phyloP scores from a whole-genome alignment of 1,284 basidiomycete species.

The Meira nashicola region DNA sequence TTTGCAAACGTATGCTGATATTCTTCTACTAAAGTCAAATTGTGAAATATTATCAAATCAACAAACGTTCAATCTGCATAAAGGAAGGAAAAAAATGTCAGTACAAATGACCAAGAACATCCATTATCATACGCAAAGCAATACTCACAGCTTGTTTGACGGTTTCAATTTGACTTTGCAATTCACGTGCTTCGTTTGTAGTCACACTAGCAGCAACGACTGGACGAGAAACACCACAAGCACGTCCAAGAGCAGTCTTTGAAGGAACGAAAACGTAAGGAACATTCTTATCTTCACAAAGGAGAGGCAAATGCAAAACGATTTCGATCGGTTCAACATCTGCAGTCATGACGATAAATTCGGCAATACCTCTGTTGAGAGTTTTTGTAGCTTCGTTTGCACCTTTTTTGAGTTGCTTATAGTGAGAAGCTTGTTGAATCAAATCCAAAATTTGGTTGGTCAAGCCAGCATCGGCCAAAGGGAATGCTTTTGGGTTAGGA shows the following conservation, averaged over 20 bases:
- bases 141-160: slow-evolving; percentile 62
- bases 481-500: slow-evolving; percentile 77
- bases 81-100: too few species aligned
- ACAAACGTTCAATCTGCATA: too few species aligned
- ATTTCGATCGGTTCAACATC: slow-evolving; percentile 90
- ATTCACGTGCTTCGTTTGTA: slow-evolving; percentile 89
- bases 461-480: slow-evolving; percentile 77
- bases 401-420: slow-evolving; percentile 97
- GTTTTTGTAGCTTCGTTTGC: slow-evolving; percentile 95
- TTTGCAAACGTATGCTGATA: too few species aligned
- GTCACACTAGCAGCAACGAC: slow-evolving; percentile 94
- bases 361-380: slow-evolving; percentile 94
- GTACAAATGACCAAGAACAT: not conserved
- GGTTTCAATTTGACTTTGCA: slow-evolving; percentile 81
- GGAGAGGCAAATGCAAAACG: slow-evolving; percentile 87
- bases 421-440: slow-evolving; percentile 61
- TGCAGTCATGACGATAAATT: slow-evolving; percentile 96
- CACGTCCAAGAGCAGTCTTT: slow-evolving; percentile 89
- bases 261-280: slow-evolving; percentile 91
- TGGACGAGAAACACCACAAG: slow-evolving; percentile 89
- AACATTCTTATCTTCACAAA: slow-evolving; percentile 99
- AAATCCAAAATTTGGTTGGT: slow-evolving; percentile 79
- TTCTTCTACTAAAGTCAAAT: too few species aligned
- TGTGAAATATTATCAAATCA: too few species aligned
- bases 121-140: not conserved